Base-by-base conservation (phyloP, 331 rosid genomes). In the Quercus phellos region DNA sequence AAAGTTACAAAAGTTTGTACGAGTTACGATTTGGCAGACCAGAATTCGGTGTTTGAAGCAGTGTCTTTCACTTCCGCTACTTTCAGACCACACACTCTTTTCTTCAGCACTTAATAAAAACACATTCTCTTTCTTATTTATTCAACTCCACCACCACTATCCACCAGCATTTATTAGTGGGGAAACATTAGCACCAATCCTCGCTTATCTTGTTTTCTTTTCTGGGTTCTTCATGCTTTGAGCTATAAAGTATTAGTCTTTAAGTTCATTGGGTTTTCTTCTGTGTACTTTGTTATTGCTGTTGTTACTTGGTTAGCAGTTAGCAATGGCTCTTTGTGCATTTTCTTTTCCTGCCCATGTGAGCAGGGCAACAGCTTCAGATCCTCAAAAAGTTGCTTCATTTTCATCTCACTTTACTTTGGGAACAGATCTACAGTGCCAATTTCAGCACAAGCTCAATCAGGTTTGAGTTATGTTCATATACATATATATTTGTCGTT, bases 321-420 rank as follows among this genome's bases (percentile, higher is more conserved):
- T 46, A 12, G 67, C 26, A 72, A 93, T 94, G 98, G 94, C 94
- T 64, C 84, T 90, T 43, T 86, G 77, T 79, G 80, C 87, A 74
- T 85, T 82, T 38, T 77, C 89, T 50, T 85, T 88, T 70, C 91
- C 90, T 74, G 56, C 84, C 8, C 82, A 76, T 75, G 27, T 88
- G 16, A 81, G 27, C 86, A 81, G 77, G 70, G 54, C 85, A 63
- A 12, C 80, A 32, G 61, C 75, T 17, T 73, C 79, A 21, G 82
- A 82, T 70, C 67, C 79, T 30, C 87, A 75, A 13, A 86, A 82
- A 51, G 51, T 84, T 5, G 61, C 69, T 70, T 68, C 80, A 43
- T 70, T 74, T n/a, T 51, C 66, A 56, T 81, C 89, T 80, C 85
- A 75, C 66, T 85, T 85, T 77, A 77, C 74, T 30, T 34, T 78